phyloP scores from a whole-genome alignment of 306 rosid genomes.

The Comarum palustre region DNA sequence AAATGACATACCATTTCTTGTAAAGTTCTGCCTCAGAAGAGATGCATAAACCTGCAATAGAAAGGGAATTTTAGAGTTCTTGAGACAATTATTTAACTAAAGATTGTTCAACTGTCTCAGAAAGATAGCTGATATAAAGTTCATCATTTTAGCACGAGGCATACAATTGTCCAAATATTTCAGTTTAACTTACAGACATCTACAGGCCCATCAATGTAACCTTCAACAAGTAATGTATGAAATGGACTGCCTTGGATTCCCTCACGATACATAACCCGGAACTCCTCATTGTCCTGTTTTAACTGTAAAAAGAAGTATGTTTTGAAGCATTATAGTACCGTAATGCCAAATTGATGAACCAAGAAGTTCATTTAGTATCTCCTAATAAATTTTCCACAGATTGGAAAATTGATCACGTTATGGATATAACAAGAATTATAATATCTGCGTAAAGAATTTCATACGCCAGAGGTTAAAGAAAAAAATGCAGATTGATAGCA shows the following conservation, averaged over 20 bases:
- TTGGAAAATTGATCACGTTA: too few relatives aligned
- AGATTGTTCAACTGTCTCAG: neutral
- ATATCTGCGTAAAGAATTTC: neutral
- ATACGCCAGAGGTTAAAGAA: slow-evolving; percentile 21
- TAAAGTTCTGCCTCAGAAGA: slow-evolving; percentile 79
- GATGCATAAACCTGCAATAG: slow-evolving; percentile 70
- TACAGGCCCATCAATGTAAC: slow-evolving; percentile 80
- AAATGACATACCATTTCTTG: slow-evolving; percentile 66
- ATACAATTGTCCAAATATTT: slow-evolving; percentile 10
- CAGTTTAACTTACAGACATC: slow-evolving; percentile 69
- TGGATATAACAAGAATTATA: neutral
- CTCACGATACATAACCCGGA: slow-evolving; percentile 91
- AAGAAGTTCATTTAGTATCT: neutral
- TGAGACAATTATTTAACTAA: neutral
- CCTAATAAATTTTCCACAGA: neutral
- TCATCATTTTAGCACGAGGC: slow-evolving; percentile 4
- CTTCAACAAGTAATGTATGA: slow-evolving; percentile 87
- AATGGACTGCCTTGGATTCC: slow-evolving; percentile 82
- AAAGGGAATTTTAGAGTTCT: slow-evolving; percentile 20
- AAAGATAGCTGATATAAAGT: slow-evolving; percentile 9
- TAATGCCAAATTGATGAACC: neutral
- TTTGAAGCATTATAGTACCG: neutral
- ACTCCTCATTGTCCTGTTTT: slow-evolving; percentile 88
- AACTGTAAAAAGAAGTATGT: slow-evolving; percentile 51
- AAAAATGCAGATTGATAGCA: slow-evolving; percentile 26